phyloP scores from a whole-genome alignment of 345 rosid genomes.

The Durio zibethinus region DNA sequence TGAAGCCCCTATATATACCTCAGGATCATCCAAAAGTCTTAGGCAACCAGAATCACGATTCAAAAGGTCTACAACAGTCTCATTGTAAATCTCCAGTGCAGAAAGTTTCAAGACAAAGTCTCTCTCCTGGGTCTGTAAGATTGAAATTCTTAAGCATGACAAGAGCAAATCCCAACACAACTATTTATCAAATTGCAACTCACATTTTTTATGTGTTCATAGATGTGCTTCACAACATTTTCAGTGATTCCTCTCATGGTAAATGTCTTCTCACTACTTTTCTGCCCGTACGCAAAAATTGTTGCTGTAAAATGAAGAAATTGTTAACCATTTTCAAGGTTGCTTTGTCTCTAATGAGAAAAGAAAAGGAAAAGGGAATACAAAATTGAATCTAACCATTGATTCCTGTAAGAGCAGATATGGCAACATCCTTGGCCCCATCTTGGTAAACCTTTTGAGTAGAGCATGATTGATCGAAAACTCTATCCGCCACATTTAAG shows the following conservation, averaged over 20 bases:
- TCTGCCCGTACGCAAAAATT: conserved; percentile 15
- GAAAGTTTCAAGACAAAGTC: conserved; percentile 35
- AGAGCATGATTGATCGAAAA: conserved; percentile 62
- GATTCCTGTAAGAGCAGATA: conserved; percentile 85
- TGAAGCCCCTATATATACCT: conserved; percentile 44
- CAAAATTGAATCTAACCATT: conserved; percentile 42
- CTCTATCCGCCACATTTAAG: conserved; percentile 52
- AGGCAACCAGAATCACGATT: conserved; percentile 75
- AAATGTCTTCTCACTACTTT: conserved; percentile 12
- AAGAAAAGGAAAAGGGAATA: not conserved
- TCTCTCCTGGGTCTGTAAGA: conserved; percentile 14
- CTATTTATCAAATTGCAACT: not conserved
- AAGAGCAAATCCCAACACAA: not conserved
- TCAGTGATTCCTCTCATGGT: conserved; percentile 11
- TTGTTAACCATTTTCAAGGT: not conserved
- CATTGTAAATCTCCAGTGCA: conserved; percentile 91
- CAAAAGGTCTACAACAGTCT: conserved; percentile 78
- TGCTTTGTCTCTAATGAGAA: not conserved
- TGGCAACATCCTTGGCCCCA: conserved; percentile 87
- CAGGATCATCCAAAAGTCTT: conserved; percentile 91
- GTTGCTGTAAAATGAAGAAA: not conserved
- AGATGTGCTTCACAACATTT: conserved; percentile 3
- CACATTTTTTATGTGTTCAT: conserved; percentile 1
- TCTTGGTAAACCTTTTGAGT: conserved; percentile 79
- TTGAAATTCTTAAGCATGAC: conserved; percentile 13